phyloP scores from a whole-genome alignment of 495 filamentous ascomycete species.

The Endocarpon pusillum region DNA sequence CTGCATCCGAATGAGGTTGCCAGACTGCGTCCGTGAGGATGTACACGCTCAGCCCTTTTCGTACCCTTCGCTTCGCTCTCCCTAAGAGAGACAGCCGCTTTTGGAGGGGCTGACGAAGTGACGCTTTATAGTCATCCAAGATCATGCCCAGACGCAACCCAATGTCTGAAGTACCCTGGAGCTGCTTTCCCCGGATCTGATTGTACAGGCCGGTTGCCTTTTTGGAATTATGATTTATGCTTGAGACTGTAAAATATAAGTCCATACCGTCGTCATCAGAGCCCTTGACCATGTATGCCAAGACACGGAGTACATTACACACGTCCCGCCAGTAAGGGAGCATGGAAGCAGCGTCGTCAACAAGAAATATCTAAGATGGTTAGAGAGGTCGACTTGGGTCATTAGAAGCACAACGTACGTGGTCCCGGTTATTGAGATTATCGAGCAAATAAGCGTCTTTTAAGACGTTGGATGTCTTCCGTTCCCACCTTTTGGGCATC shows the following conservation, averaged over 20 bases:
- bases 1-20: constrained; percentile 10
- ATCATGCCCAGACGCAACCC: constrained; percentile 3
- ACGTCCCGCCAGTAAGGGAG: constrained; percentile 12
- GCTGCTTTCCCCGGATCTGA: constrained; percentile 8
- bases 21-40: constrained; percentile 25
- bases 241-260: constrained; percentile 17
- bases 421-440: constrained; percentile 11
- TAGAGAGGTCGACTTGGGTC: constrained; percentile 3
- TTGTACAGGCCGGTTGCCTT: constrained; percentile 4
- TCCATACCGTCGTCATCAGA: constrained; percentile 18
- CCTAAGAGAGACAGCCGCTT: background rate
- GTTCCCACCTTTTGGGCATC: no score
- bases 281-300: constrained; percentile 18
- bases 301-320: constrained; percentile 8
- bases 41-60: constrained; percentile 16
- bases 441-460: constrained; percentile 7
- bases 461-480: no score
- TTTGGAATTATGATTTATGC: constrained; percentile 1
- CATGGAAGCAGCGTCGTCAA: constrained; percentile 24
- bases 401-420: constrained; percentile 4
- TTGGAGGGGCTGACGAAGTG: background rate
- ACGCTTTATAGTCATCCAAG: constrained; percentile 4
- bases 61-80: background rate
- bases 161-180: constrained; percentile 6
- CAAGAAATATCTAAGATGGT: constrained; percentile 20